Conservation (phyloP, 805 yeast species). For the Candida tibetensis region DNA sequence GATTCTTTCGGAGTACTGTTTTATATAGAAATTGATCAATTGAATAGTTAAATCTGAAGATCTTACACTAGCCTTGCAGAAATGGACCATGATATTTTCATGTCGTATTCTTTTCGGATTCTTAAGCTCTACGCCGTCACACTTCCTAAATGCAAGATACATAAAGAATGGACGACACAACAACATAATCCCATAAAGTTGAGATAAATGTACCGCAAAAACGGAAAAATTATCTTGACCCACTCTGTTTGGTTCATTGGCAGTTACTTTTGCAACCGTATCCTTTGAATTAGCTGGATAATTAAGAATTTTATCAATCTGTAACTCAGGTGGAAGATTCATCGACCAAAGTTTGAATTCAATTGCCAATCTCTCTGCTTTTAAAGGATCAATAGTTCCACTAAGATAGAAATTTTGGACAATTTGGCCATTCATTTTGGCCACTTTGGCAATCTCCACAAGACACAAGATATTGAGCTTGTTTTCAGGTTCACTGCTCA, state of each 20-base stretch:
- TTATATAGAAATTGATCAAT: slow-evolving; percentile 24
- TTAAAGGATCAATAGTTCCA: slow-evolving; percentile 24
- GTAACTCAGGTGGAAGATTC: slow-evolving; percentile 29
- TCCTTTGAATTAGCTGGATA: slow-evolving; percentile 3
- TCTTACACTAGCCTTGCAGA: slow-evolving; percentile 36
- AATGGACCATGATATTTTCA: slow-evolving; percentile 15
- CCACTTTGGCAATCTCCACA: slow-evolving; percentile 24
- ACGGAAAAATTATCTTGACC: slow-evolving; percentile 18
- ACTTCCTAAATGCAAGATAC: slow-evolving; percentile 18
- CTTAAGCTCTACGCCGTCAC: not conserved
- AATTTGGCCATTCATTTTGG: slow-evolving; percentile 28
- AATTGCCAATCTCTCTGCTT: slow-evolving; percentile 33
- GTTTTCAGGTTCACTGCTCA: slow-evolving; percentile 7
- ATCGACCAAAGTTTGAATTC: slow-evolving; percentile 35
- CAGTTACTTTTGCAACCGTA: slow-evolving; percentile 1
- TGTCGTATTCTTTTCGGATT: slow-evolving; percentile 11
- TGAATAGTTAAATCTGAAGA: slow-evolving; percentile 35
- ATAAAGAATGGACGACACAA: slow-evolving; percentile 44
- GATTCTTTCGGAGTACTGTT: slow-evolving; percentile 29
- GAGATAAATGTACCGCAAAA: slow-evolving; percentile 32
- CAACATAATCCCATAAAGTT: slow-evolving; percentile 35
- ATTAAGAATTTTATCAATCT: slow-evolving; percentile 20
- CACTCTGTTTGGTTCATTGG: slow-evolving; percentile 10
- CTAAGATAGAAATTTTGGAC: slow-evolving; percentile 31
- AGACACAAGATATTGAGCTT: slow-evolving; percentile 21